A percentile compares a stretch with the other conserved stretches of the same genome.
Evolutionary conservation across 2,329 filamentous ascomycete species (phyloP).

Genomic region (Exophiala sp.): DNA sequence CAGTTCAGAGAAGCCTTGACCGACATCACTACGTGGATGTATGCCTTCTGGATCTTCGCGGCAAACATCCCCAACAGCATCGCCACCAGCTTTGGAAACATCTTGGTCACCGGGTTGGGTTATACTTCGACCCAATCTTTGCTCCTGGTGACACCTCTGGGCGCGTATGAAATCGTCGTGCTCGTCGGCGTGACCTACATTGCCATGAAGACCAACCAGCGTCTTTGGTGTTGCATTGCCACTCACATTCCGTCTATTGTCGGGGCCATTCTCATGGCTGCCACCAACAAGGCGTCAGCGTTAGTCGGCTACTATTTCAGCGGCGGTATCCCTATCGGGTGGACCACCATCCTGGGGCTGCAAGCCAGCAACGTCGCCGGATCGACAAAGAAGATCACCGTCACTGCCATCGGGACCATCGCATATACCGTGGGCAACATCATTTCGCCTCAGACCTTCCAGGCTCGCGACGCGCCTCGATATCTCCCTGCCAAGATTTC

Average conservation of each 20-base stretch:
- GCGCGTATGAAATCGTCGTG: constrained; percentile 37
- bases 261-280: constrained; percentile 38
- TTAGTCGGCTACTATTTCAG: constrained; percentile 38
- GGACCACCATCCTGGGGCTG: constrained; percentile 37
- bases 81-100: constrained; percentile 37
- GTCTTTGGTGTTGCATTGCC: constrained; percentile 35
- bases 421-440: constrained; percentile 40
- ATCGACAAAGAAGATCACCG: constrained; percentile 37
- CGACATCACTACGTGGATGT: constrained; percentile 36
- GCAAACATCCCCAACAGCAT: constrained; percentile 38
- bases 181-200: constrained; percentile 36
- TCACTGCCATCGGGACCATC: constrained; percentile 34
- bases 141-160: constrained; percentile 37
- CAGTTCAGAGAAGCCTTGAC: constrained; percentile 33
- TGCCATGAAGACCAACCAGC: constrained; percentile 35
- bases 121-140: constrained; percentile 34
- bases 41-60: constrained; percentile 37
- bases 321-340: constrained; percentile 37
- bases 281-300: constrained; percentile 34
- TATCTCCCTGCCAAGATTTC: constrained; percentile 32
- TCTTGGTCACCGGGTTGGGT: constrained; percentile 37
- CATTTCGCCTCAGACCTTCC: constrained; percentile 41
- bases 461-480: constrained; percentile 33
- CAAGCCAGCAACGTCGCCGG: constrained; percentile 36
- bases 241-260: constrained; percentile 36